A percentile compares a stretch with the other conserved stretches of the same genome.
These are phyloP conservation scores for Ogataea parapolymorpha DNA, from an alignment of 805 yeast species.

Conservation along the genomic window DNA sequence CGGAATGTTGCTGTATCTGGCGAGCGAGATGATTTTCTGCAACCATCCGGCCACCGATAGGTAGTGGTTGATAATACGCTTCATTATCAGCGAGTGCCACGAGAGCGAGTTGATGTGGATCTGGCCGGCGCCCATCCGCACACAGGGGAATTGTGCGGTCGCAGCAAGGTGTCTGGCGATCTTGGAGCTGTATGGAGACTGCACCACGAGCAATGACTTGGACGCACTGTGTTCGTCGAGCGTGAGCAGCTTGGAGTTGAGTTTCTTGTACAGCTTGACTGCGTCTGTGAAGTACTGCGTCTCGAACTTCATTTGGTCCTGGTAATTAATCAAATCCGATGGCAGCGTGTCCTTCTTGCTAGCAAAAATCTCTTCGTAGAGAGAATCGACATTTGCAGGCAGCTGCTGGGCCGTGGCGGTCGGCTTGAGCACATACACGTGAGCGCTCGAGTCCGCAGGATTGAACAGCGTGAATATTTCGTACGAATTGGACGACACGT, in stretches of 20 bases:
- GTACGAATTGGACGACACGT: slow-evolving; percentile 68
- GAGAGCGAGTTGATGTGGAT: slow-evolving; percentile 67
- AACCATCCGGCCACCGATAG: slow-evolving; percentile 74
- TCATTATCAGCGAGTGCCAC: slow-evolving; percentile 71
- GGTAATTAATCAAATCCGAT: slow-evolving; percentile 50
- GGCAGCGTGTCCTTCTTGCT: slow-evolving; percentile 45
- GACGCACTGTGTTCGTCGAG: slow-evolving; percentile 66
- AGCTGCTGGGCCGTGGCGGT: slow-evolving; percentile 62
- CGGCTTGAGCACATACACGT: slow-evolving; percentile 64
- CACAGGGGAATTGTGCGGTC: slow-evolving; percentile 55
- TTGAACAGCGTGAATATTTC: slow-evolving; percentile 68
- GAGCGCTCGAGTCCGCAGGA: slow-evolving; percentile 53
- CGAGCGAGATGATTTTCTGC: slow-evolving; percentile 56
- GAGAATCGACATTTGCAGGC: slow-evolving; percentile 49
- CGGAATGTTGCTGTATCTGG: slow-evolving; percentile 79
- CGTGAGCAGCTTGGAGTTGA: slow-evolving; percentile 52
- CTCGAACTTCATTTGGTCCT: slow-evolving; percentile 51
- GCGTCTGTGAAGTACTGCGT: slow-evolving; percentile 52
- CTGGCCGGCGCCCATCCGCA: slow-evolving; percentile 58
- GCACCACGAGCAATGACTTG: slow-evolving; percentile 63
- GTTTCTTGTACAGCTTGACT: slow-evolving; percentile 52
- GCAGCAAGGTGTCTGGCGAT: slow-evolving; percentile 46
- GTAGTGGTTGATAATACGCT: slow-evolving; percentile 65
- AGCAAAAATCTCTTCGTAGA: slow-evolving; percentile 52
- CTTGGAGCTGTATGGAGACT: slow-evolving; percentile 58